Evolutionary conservation across 2,329 filamentous ascomycete species (phyloP).

Genomic region (Botrytis porri): DNA sequence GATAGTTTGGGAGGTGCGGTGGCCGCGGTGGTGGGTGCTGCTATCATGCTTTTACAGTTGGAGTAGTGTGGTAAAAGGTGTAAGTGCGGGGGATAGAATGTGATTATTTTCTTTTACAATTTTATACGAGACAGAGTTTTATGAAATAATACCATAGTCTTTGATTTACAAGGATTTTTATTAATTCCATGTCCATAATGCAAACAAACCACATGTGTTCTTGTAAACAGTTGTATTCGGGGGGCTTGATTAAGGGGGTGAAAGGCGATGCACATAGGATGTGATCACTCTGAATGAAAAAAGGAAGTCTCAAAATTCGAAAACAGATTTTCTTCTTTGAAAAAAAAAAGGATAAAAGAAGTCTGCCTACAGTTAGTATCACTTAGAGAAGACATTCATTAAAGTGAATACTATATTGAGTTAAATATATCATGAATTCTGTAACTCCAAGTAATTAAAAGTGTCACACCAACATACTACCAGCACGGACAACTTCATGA

Average conservation of each 20-base stretch:
- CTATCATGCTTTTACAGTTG: background rate
- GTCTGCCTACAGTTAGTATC: background rate
- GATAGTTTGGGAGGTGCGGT: background rate
- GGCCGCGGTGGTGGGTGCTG: constrained; percentile 39
- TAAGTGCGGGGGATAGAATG: background rate
- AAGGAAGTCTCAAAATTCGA: too few relatives aligned
- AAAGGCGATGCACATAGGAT: background rate
- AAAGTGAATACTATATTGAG: background rate
- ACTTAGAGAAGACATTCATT: background rate
- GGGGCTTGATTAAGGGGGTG: background rate
- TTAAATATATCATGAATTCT: background rate
- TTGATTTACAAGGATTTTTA: background rate
- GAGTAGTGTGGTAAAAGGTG: background rate
- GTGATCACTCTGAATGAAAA: background rate
- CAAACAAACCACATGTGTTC: background rate
- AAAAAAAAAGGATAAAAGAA: too few relatives aligned
- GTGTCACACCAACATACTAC: background rate
- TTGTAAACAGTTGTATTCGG: background rate
- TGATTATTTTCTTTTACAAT: background rate
- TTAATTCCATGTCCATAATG: background rate
- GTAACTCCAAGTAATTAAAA: background rate
- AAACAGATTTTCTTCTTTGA: too few relatives aligned
- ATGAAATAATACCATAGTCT: background rate
- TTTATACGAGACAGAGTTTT: background rate
- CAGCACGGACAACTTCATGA: constrained; percentile 5